Conservation (phyloP, 2,329 filamentous ascomycete species). For the Trematosphaeria pertusa region DNA sequence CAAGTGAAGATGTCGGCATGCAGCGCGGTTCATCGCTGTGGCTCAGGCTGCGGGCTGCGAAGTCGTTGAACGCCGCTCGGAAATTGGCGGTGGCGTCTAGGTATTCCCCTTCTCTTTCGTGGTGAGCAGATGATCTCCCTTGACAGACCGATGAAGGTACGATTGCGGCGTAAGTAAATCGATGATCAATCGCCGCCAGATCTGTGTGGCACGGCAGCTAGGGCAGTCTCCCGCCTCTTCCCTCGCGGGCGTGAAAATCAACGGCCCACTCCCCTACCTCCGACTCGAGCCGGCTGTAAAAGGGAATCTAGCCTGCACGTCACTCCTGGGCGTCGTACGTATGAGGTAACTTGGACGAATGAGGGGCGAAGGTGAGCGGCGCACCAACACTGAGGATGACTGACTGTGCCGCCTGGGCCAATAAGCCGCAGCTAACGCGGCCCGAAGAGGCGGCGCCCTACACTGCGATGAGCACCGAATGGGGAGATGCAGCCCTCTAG, state of each 20-base stretch:
- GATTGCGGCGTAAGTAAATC: no score
- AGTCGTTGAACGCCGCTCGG: background rate
- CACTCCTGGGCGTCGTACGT: constrained; percentile 10
- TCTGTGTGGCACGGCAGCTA: no score
- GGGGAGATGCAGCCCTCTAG: constrained; percentile 3
- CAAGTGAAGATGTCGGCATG: background rate
- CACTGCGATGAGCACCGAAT: constrained; percentile 8
- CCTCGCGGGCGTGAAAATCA: background rate
- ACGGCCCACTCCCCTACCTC: background rate
- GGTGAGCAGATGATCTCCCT: background rate
- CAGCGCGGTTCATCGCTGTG: background rate
- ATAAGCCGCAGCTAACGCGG: constrained; percentile 7
- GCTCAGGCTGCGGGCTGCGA: background rate
- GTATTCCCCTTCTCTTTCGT: background rate
- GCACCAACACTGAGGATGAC: constrained; percentile 14
- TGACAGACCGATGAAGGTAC: no score
- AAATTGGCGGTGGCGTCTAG: no score
- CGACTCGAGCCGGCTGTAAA: no score
- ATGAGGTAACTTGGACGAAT: constrained; percentile 2
- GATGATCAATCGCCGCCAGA: no score
- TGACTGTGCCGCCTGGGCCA: constrained; percentile 14
- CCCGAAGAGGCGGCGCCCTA: constrained; percentile 13
- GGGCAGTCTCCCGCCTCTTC: no score
- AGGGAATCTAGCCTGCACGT: no score
- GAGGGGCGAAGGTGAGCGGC: background rate